Percentiles rank a stretch among this genome's conserved stretches.
phyloP scores from a whole-genome alignment of 148 eudicot species.

The Arctostaphylos glauca region DNA sequence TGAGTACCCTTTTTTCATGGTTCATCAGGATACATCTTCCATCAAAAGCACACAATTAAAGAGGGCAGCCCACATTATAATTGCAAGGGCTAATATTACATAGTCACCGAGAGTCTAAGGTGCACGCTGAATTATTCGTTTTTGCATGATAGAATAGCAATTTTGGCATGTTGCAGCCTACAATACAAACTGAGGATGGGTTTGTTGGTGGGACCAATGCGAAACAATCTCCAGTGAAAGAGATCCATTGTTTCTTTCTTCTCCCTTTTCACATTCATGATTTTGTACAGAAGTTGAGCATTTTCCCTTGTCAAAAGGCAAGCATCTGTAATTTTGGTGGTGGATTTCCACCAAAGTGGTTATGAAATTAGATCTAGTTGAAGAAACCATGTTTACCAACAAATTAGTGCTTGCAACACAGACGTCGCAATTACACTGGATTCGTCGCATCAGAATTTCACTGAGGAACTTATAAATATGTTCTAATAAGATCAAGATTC shows the following conservation, averaged over 20 bases:
- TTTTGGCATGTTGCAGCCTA: background rate
- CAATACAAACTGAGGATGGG: too few relatives aligned
- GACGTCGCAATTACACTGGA: background rate
- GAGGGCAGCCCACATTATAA: slow-evolving; percentile 7
- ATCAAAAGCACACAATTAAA: too few relatives aligned
- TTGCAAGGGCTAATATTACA: slow-evolving; percentile 6
- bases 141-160: slow-evolving; percentile 11
- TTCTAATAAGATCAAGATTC: background rate
- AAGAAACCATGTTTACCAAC: background rate
- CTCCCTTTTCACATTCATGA: slow-evolving; percentile 17
- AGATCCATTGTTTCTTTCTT: slow-evolving; percentile 23
- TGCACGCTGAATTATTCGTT: slow-evolving; percentile 14
- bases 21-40: slow-evolving; percentile 3
- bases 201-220: slow-evolving; percentile 28
- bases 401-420: background rate
- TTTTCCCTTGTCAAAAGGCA: slow-evolving; percentile 21
- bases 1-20: slow-evolving; percentile 1
- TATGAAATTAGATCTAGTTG: slow-evolving; percentile 13
- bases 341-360: slow-evolving; percentile 39
- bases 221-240: slow-evolving; percentile 19
- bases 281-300: slow-evolving; percentile 42
- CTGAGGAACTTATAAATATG: background rate
- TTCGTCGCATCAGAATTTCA: background rate
- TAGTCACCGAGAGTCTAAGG: background rate
- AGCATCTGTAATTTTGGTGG: slow-evolving; percentile 54